These are phyloP conservation scores for Candida tammaniensis DNA, from an alignment of 805 yeast species.

Conservation along the genomic window DNA sequence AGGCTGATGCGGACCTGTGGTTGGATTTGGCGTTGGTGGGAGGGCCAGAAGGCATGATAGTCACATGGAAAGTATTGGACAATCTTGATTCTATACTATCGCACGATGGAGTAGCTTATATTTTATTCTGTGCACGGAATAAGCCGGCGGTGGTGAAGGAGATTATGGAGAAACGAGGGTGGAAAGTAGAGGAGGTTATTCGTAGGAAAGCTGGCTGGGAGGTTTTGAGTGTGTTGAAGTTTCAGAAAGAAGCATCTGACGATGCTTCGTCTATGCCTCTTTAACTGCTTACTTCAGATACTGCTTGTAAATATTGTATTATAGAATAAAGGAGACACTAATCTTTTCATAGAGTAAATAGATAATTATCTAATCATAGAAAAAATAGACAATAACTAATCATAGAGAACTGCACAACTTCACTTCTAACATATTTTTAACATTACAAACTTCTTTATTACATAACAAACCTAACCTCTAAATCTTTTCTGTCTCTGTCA, in stretches of 20 bases:
- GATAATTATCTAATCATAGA: too few species aligned
- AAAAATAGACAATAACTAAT: too few species aligned
- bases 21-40: slow-evolving; percentile 88
- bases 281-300: too few species aligned
- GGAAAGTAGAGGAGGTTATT: slow-evolving; percentile 54
- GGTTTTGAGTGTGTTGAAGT: slow-evolving; percentile 71
- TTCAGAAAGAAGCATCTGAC: slow-evolving; percentile 31
- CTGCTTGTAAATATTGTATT: too few species aligned
- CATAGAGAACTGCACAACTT: too few species aligned
- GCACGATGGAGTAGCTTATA: slow-evolving; percentile 70
- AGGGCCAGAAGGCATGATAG: slow-evolving; percentile 86
- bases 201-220: slow-evolving; percentile 95
- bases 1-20: slow-evolving; percentile 58
- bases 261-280: too few species aligned
- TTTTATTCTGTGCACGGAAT: slow-evolving; percentile 89
- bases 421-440: too few species aligned
- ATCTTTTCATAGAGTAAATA: too few species aligned
- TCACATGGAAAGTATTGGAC: slow-evolving; percentile 65
- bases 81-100: slow-evolving; percentile 52
- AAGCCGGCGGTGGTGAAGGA: slow-evolving; percentile 62
- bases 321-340: too few species aligned
- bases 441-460: too few species aligned
- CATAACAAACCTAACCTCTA: too few species aligned
- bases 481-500: slow-evolving; percentile 61
- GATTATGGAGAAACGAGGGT: slow-evolving; percentile 45